phyloP scores from a whole-genome alignment of 2,329 filamentous ascomycete genomes.

The Penicillium palitans region DNA sequence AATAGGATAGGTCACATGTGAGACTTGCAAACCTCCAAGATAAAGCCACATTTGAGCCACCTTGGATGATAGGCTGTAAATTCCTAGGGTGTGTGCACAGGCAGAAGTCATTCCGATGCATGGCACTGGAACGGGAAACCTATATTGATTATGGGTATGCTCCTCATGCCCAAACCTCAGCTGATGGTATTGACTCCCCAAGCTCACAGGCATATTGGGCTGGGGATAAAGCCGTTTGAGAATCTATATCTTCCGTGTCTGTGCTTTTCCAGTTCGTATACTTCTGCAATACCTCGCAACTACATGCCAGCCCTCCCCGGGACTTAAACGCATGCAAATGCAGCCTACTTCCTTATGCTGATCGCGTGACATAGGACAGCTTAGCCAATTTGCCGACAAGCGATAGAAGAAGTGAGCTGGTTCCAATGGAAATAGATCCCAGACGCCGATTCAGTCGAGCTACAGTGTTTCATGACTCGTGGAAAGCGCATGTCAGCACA shows the following conservation, averaged over 20 bases:
- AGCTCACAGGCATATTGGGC: neutral
- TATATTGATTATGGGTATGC: neutral
- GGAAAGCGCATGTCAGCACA: neutral
- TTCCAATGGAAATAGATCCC: neutral
- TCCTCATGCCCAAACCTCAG: neutral
- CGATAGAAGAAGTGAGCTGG: neutral
- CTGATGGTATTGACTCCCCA: neutral
- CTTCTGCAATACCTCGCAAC: too few relatives aligned
- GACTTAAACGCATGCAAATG: neutral
- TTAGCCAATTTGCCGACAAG: neutral
- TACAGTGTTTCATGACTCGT: neutral
- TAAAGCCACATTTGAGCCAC: neutral
- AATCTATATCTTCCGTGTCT: too few relatives aligned
- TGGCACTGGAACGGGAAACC: neutral
- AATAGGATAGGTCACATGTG: neutral
- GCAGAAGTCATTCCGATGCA: neutral
- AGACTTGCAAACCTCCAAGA: neutral
- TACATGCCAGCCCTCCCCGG: neutral
- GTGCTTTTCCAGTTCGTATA: neutral
- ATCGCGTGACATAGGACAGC: neutral
- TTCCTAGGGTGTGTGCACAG: neutral
- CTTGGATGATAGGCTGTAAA: slow-evolving; percentile 2
- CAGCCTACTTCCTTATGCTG: neutral
- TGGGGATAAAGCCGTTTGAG: neutral
- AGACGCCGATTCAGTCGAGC: neutral